Evolutionary conservation across 352 stramenopile genomes (phyloP).

Genomic region (Pythium inflatum): DNA sequence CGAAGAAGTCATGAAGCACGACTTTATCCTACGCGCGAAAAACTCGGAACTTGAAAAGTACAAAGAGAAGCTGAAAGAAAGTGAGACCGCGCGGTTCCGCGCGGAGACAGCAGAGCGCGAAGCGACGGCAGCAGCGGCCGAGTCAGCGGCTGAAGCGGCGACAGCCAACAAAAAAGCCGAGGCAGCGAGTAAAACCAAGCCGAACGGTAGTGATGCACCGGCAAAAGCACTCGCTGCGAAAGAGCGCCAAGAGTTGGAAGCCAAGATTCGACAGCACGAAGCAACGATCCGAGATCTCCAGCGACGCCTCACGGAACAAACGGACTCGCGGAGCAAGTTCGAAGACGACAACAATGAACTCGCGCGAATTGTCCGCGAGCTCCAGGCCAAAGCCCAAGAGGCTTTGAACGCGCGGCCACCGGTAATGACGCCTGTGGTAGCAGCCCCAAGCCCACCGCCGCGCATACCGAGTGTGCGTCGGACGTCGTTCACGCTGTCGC

Average conservation of each 20-base stretch:
- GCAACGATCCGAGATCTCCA: conserved; percentile 38
- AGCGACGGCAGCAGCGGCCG: conserved; percentile 35
- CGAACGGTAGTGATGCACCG: conserved; percentile 21
- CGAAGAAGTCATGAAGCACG: conserved; percentile 69
- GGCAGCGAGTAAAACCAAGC: conserved; percentile 10
- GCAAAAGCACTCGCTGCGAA: conserved; percentile 34
- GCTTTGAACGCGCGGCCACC: conserved; percentile 23
- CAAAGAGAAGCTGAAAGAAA: conserved; percentile 57
- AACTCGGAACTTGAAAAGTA: conserved; percentile 52
- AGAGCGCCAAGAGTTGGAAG: conserved; percentile 49
- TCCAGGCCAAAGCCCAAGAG: conserved; percentile 47
- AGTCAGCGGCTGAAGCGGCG: conserved; percentile 32
- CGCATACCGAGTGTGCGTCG: conserved; percentile 23
- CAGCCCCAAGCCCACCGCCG: neutral
- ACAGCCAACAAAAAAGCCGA: conserved; percentile 31
- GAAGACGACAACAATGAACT: conserved; percentile 66
- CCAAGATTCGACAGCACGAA: conserved; percentile 44
- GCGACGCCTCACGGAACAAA: conserved; percentile 29
- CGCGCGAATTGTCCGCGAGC: conserved; percentile 45
- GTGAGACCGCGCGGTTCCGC: conserved; percentile 41
- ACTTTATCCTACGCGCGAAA: conserved; percentile 57
- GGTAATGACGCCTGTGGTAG: neutral
- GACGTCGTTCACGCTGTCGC: conserved; percentile 50
- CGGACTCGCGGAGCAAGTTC: conserved; percentile 38
- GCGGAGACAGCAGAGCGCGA: conserved; percentile 41